phyloP scores from a whole-genome alignment of 2,329 filamentous ascomycete species.

The Periconia sp. region DNA sequence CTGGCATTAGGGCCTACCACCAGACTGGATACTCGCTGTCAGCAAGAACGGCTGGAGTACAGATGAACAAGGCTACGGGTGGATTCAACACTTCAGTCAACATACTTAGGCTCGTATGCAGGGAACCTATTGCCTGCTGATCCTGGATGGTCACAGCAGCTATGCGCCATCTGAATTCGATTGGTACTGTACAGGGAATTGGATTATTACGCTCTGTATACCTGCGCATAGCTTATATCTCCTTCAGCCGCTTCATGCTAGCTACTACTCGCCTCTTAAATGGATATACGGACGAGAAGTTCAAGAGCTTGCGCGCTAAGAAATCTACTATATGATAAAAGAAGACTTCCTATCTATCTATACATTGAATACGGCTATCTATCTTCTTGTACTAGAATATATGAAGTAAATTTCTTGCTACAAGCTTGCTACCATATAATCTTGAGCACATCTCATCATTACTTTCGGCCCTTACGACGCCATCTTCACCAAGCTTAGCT shows the following conservation, averaged over 20 bases:
- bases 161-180: constrained; percentile 5
- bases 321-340: no score
- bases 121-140: constrained; percentile 3
- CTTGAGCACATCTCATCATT: no score
- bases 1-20: constrained; percentile 21
- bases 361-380: no score
- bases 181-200: constrained; percentile 2
- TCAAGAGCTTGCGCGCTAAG: no score
- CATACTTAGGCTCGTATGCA: constrained; percentile 3
- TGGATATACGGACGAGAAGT: no score
- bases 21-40: constrained; percentile 8
- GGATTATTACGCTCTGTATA: constrained; percentile 9
- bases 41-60: constrained; percentile 14
- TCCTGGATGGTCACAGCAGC: constrained; percentile 8
- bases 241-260: constrained; percentile 4
- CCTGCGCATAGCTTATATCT: constrained; percentile 3
- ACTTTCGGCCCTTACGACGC: no score
- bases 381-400: no score
- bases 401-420: no score
- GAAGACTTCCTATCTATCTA: no score
- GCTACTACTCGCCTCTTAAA: no score
- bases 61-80: constrained; percentile 3
- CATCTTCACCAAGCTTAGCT: no score
- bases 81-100: constrained; percentile 9
- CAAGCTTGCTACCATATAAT: no score